Conservation (phyloP, 2,329 filamentous ascomycete species). For the Conoideocrella luteorostrata region DNA sequence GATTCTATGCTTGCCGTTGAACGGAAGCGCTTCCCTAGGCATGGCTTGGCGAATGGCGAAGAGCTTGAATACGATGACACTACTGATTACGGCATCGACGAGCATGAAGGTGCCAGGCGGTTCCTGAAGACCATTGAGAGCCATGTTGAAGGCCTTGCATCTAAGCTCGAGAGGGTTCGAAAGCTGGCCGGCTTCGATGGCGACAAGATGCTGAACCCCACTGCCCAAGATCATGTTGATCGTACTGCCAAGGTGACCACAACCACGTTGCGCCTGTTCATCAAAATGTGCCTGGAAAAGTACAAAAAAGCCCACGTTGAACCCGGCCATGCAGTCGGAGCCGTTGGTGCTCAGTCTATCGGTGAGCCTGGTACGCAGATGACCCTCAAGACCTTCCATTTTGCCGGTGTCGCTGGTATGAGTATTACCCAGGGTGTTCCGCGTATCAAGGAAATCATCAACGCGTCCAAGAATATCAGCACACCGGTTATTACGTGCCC, state of each 20-base stretch:
- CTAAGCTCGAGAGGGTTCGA: constrained; percentile 51
- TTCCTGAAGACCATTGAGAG: constrained; percentile 75
- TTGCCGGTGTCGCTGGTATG: constrained; percentile 98
- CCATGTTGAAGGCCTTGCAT: constrained; percentile 59
- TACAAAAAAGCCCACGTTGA: constrained; percentile 89
- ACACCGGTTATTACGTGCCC: constrained; percentile 90
- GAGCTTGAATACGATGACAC: constrained; percentile 63
- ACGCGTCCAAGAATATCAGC: constrained; percentile 87
- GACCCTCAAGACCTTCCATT: constrained; percentile 99
- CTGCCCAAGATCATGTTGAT: constrained; percentile 44
- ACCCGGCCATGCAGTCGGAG: constrained; percentile 91
- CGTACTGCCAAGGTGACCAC: constrained; percentile 79
- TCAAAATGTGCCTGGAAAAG: constrained; percentile 77
- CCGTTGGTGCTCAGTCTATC: constrained; percentile 94
- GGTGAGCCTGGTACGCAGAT: constrained; percentile 98
- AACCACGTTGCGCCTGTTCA: constrained; percentile 66
- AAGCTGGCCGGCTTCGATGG: constrained; percentile 43
- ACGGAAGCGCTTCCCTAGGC: constrained; percentile 55
- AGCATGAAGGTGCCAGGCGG: constrained; percentile 73
- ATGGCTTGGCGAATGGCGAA: constrained; percentile 50
- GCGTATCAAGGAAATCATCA: constrained; percentile 99
- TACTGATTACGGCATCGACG: constrained; percentile 63
- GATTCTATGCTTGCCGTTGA: constrained; percentile 61
- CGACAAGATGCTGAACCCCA: constrained; percentile 14
- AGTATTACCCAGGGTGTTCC: constrained; percentile 98